Base-by-base conservation (phyloP, 768 basidiomycete genomes). In the Boletus sp. region DNA sequence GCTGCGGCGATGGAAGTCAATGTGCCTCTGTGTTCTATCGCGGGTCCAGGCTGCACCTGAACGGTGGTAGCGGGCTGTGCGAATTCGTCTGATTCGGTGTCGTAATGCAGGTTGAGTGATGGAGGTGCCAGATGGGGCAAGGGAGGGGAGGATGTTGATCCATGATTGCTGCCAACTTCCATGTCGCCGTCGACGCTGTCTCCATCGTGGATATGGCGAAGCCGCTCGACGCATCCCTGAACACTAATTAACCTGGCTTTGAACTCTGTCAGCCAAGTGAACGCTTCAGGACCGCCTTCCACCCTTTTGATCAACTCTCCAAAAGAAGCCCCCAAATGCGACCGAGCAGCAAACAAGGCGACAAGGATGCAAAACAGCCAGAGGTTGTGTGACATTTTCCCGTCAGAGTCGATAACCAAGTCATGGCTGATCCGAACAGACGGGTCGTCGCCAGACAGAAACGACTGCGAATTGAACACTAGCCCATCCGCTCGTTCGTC, bases 381-480 rank as follows among this genome's bases (percentile, higher is more conserved):
- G 5, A 85, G 70, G 33, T 69, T 68, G 56, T 75, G 73, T 1
- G 82, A 81, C 40, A 83, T 61, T 57, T 70, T 76, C 3, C 81
- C 82, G 59, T 84, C 83, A 15, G 72, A 70, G 59, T 83, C 76
- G 49, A 83, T 58, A 50, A 64, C 69, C 41, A 83, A 65, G 54
- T 59, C 60, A 11, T 58, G 58, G 4, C 45, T 40, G 44, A 56
- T 19, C 48, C 29, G 48, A 47, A 46, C 19, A 51, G 62, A 51
- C 27, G 38, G 25, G 25, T 25, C 58, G 6, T 59, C 53, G 33
- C 51, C 54, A 47, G 57, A 54, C 33, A 65, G 48, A 25, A 54
- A 52, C 25, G 51, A 65, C 38, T 63, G 62, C 19, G 63, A 56
- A 48, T 70, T 69, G 60, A 59, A 69, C 14, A 69, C 58, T 9